Percentiles rank a stretch among this genome's conserved stretches.
These are phyloP conservation scores for Ophiosphaerella korrae DNA, from an alignment of 2,329 filamentous ascomycete species.

Conservation along the genomic window DNA sequence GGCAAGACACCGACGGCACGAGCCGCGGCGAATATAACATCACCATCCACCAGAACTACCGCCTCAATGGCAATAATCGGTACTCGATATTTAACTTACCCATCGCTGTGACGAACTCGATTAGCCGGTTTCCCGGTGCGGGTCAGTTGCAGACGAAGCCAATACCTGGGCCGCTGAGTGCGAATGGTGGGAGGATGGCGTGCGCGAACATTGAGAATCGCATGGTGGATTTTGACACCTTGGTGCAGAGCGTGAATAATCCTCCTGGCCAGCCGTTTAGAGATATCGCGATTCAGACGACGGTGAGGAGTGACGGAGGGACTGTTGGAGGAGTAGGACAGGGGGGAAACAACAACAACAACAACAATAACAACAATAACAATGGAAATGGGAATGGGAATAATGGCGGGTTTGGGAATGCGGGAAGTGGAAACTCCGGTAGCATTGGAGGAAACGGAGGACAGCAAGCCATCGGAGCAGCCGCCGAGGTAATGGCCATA, in stretches of 20 bases:
- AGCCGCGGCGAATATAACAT: conserved; percentile 71
- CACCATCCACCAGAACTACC: conserved; percentile 73
- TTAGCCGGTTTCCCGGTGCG: conserved; percentile 48
- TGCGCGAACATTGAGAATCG: conserved; percentile 38
- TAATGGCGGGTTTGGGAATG: background rate
- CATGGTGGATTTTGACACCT: conserved; percentile 26
- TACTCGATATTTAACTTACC: conserved; percentile 76
- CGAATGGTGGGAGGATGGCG: conserved; percentile 39
- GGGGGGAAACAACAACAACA: background rate
- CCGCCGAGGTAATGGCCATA: conserved; percentile 1
- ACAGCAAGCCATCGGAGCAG: conserved; percentile 1
- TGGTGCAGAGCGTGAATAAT: conserved; percentile 41
- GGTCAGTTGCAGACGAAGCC: conserved; percentile 39
- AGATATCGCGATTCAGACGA: conserved; percentile 34
- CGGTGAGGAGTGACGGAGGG: conserved; percentile 29
- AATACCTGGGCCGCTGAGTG: conserved; percentile 39
- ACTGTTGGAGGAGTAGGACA: conserved; percentile 33
- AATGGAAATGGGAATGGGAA: background rate
- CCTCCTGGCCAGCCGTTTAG: conserved; percentile 38
- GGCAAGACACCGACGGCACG: conserved; percentile 51
- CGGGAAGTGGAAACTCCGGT: background rate
- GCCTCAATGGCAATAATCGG: conserved; percentile 65
- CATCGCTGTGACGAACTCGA: conserved; percentile 70
- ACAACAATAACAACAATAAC: background rate
- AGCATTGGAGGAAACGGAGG: conserved; percentile 1